Base-by-base conservation (phyloP, 2,329 filamentous ascomycete genomes). In the Aspergillus sp. region DNA sequence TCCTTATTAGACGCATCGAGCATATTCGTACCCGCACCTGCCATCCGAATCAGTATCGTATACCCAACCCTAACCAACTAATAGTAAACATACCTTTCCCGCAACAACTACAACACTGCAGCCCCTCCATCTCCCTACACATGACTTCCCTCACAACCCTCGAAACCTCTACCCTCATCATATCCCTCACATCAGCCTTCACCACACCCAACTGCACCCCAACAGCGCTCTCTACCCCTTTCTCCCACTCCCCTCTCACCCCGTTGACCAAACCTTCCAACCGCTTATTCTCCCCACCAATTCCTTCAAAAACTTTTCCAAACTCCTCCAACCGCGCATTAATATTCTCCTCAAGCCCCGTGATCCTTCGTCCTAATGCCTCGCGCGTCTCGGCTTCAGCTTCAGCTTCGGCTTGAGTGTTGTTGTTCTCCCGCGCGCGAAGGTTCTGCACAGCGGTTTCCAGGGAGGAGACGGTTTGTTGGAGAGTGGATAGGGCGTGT, bases 381-480 rank as follows among this genome's bases (percentile, higher is more conserved):
- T 32, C 35, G 15, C 33, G 17, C 10, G 13, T n/a, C n/a, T 41
- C 37, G 12, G 37, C 37, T 6, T 39, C 15, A 15, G n/a, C 17
- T 2, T 19, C 10, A 5, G 37, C 37, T 39, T 19, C 35, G 15
- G 35, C 12, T 4, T n/a, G 20, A 23, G 10, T 43, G 9, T 43
- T 23, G 17, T 15, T 41, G 5, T 22, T 17, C 1, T 27, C 25
- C 0, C 25, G 25, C 25, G 25, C 25, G 25, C 25, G 2, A 3
- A 44, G 27, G 4, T 44, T 3, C 27, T 32, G 25, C 1, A 44
- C 42, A 6, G 27, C 7, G 1, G 1, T 7, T 10, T 6, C 20
- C 4, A 58, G 27, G 3, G 46, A n/a, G 2, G 50, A 32, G 12
- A 56, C 17, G 1, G 9, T 42, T 7, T 49, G 23, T 12, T 48